Percentiles rank a stretch among this genome's conserved stretches.
Conservation (phyloP, 78 protist species). For the Dictyostelium capitatum region DNA sequence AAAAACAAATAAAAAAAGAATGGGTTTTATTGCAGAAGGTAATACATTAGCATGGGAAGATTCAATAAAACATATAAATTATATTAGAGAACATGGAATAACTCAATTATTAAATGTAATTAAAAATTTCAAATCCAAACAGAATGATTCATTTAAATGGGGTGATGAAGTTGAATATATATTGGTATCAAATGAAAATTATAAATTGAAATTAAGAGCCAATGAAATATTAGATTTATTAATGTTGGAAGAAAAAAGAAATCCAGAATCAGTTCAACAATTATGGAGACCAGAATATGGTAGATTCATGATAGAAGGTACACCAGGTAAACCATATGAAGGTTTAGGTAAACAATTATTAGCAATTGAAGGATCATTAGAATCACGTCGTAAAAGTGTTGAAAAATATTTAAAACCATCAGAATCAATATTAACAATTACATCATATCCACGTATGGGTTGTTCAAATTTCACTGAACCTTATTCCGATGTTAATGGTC, state of each 20-base stretch:
- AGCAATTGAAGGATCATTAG: constrained; percentile 17
- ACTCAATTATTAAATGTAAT: constrained; percentile 89
- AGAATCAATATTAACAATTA: constrained; percentile 70
- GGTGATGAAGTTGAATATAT: constrained; percentile 96
- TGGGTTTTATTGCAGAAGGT: constrained; percentile 89
- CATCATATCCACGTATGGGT: constrained; percentile 85
- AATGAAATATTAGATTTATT: constrained; percentile 60
- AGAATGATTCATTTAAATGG: constrained; percentile 84
- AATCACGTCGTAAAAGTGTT: constrained; percentile 34
- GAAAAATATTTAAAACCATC: constrained; percentile 9
- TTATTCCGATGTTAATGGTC: constrained; percentile 60
- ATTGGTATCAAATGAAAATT: constrained; percentile 54
- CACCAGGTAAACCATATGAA: constrained; percentile 94
- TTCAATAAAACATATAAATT: constrained; percentile 24
- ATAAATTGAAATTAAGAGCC: constrained; percentile 77
- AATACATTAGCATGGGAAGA: constrained; percentile 85
- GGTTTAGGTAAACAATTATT: constrained; percentile 66
- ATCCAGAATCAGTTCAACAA: constrained; percentile 45
- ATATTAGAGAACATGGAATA: constrained; percentile 92
- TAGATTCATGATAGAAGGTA: constrained; percentile 94
- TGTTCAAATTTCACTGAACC: constrained; percentile 76
- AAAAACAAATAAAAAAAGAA: constrained; percentile 14
- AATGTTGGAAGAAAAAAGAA: constrained; percentile 49
- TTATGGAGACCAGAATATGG: constrained; percentile 97
- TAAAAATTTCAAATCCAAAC: constrained; percentile 39